Base-by-base conservation (phyloP, 768 basidiomycete species). In the Kwoniella sp. region DNA sequence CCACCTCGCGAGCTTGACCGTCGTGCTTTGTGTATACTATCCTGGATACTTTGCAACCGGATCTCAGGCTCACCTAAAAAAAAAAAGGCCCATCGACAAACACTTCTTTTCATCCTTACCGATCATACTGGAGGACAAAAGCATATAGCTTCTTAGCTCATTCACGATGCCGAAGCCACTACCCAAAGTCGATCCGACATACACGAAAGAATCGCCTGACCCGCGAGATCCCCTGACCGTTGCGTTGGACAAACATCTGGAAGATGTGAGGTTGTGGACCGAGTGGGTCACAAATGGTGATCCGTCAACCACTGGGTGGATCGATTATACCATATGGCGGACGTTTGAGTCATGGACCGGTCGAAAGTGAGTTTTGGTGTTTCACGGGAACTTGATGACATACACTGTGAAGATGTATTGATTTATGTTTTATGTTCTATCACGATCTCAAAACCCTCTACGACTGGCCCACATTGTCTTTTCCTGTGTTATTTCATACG, bases 211-310 rank as follows among this genome's bases (percentile, higher is more conserved):
- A 21, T n/a, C 25, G 4, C 49, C 44, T 24, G 44, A 47, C 24
- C 26, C 51, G 9, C 30, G 48, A 19, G 60, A 61, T 40, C 60
- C 60, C 7, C 40, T 61, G 19, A 12, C 30, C 8, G n/a, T 47
- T 8, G 60, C 53, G 15, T 37, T 53, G 12, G 33, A 61, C 49
- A 48, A 47, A 22, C 60, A 61, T 27, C 36, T 61, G 8, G 49
- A 55, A 7, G 44, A 54, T 24, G 60, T 61, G 1, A 44, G 60
- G 12, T 26, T 47, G 22, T 61, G 44, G 51, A 53, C 53, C n/a
- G 60, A 61, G 26, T 55, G 53, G 60, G 17, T 55, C 25, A 61
- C 60, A 26, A 61, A 61, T 55, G 60, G 60, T 19, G 60, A 61
- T 61, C 60, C 60, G n/a, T n/a, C 9, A 17, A 53, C 49, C 6